phyloP scores from a whole-genome alignment of 2,329 filamentous ascomycete genomes.

The Amauroascus verrucosus region DNA sequence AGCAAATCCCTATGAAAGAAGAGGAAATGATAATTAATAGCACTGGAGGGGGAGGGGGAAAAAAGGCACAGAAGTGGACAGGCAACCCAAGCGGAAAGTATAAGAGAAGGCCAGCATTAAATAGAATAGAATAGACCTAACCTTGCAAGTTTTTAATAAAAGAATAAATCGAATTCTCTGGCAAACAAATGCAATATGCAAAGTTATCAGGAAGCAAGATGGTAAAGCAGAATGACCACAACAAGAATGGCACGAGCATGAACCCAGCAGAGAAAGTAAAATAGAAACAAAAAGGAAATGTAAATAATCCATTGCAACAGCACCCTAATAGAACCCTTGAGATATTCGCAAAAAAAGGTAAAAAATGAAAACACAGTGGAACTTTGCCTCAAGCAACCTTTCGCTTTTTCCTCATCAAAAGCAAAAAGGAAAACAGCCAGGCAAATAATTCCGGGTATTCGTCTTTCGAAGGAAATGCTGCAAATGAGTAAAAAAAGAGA shows the following conservation, averaged over 20 bases:
- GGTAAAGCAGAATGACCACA: conserved; percentile 12
- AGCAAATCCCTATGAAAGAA: conserved; percentile 3
- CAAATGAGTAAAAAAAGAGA: conserved; percentile 13
- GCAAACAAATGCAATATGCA: conserved; percentile 4
- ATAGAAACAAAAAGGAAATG: background rate
- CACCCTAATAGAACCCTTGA: background rate
- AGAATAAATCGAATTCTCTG: conserved; percentile 1
- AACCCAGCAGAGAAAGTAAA: background rate
- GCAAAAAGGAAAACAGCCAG: conserved; percentile 3
- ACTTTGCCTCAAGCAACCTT: background rate
- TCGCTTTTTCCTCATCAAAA: background rate
- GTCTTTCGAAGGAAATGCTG: conserved; percentile 8
- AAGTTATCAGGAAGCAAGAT: conserved; percentile 8
- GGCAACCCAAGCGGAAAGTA: background rate
- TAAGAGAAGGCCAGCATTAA: conserved; percentile 1
- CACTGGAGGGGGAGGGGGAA: background rate
- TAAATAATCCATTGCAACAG: conserved; percentile 4
- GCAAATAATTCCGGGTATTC: conserved; percentile 11
- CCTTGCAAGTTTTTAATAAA: background rate
- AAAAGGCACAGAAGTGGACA: background rate
- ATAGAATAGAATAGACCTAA: conserved; percentile 2
- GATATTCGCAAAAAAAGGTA: background rate
- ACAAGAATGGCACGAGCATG: background rate
- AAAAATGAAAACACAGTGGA: background rate
- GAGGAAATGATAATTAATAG: background rate